Base-by-base conservation (phyloP, 805 yeast species). In the Teunomyces tritomae region DNA sequence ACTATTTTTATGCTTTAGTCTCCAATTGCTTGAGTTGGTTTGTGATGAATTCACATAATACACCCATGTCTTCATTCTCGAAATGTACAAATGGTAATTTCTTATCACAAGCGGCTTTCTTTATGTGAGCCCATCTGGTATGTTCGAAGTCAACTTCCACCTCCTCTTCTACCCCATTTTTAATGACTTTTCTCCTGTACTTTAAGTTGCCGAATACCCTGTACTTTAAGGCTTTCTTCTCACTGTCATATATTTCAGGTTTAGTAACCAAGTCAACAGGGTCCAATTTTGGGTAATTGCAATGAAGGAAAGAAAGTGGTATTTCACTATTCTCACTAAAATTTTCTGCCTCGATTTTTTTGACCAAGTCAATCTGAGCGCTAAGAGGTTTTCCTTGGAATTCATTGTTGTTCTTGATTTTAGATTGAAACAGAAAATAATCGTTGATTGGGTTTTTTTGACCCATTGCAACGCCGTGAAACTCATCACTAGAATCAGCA, bases 221-320 rank as follows among this genome's bases (percentile, higher is more conserved):
- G 49, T 65, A 63, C 40, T 62, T 66, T 35, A 68, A 40, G 28
- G 49, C 55, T 30, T 55, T 52, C 9, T 57, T 50, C 13, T 57
- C 61, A 10, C 43, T 37, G 45, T 68, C 71, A 39, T 49, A 66
- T 14, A 68, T 48, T 20, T 62, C 63, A 1, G 57, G 61, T 36
- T 58, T 57, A 2, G 44, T 48, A 52, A 55, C 52, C 28, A 65
- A 55, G 28, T 53, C 56, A 1, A 60, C 14, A 4, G 72, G 73
- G 51, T 68, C 74, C 13, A 68, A 50, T 47, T 68, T 68, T 5
- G 73, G 73, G 46, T 55, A 67, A 47, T 68, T 68, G 46, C 72
- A 67, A 51, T 68, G 73, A 35, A 68, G 44, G 3, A 69, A 50
- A 40, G 66, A 67, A 5, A 66, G 39, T 0, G 67, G 63, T 17